Conservation (phyloP, 345 rosid species). For the Camelina hispida region DNA sequence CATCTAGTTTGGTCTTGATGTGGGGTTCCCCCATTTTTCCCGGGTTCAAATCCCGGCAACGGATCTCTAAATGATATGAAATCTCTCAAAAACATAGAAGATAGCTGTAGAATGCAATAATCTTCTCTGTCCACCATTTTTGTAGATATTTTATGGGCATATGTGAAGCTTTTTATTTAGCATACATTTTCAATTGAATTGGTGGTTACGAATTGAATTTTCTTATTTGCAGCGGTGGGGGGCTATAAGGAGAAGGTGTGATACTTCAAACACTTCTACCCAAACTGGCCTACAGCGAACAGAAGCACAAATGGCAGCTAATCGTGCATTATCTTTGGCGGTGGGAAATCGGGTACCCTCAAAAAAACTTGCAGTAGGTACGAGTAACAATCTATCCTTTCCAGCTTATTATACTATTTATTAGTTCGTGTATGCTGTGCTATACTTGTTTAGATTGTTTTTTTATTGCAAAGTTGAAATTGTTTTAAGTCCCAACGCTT, state of each 20-base stretch:
- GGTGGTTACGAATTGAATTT: slow-evolving; percentile 40
- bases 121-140: slow-evolving; percentile 26
- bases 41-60: slow-evolving; percentile 79
- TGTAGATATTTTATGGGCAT: slow-evolving; percentile 27
- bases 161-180: slow-evolving; percentile 19
- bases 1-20: slow-evolving; percentile 74
- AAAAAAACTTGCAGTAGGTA: slow-evolving; percentile 53
- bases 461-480: slow-evolving; percentile 8
- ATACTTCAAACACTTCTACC: slow-evolving; percentile 44
- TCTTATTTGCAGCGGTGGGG: slow-evolving; percentile 76
- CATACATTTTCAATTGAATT: slow-evolving; percentile 25
- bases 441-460: slow-evolving; percentile 14
- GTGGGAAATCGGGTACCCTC: slow-evolving; percentile 59
- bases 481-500: neutral
- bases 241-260: slow-evolving; percentile 55
- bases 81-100: slow-evolving; percentile 14
- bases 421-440: slow-evolving; percentile 5
- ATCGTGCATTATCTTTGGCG: slow-evolving; percentile 77
- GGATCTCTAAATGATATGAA: slow-evolving; percentile 43
- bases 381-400: slow-evolving; percentile 34
- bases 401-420: slow-evolving; percentile 12
- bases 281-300: slow-evolving; percentile 59
- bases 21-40: slow-evolving; percentile 66
- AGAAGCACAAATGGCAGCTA: slow-evolving; percentile 80
- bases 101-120: slow-evolving; percentile 5